phyloP scores from a whole-genome alignment of 2,329 filamentous ascomycete species.

The Ophiostoma sp. region DNA sequence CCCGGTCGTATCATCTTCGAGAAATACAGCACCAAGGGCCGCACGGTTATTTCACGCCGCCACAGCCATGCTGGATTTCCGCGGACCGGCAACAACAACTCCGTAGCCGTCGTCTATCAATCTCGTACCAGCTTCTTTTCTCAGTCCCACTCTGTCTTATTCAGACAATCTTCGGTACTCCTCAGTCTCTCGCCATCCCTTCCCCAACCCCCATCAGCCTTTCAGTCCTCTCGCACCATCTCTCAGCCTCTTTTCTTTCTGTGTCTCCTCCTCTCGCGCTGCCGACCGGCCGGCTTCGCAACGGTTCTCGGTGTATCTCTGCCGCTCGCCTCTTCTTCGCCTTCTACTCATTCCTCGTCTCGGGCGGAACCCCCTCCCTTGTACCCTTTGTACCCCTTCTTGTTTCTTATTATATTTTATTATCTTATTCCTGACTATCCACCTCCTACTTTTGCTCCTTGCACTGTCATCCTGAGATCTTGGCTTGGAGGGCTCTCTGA shows the following conservation, averaged over 20 bases:
- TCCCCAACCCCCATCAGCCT: background rate
- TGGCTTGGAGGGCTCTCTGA: background rate
- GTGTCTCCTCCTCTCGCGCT: background rate
- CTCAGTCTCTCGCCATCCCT: background rate
- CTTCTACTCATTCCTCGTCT: background rate
- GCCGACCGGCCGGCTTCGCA: slow-evolving; percentile 3
- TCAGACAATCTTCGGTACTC: background rate
- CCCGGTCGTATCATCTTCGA: background rate
- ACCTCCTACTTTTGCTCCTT: background rate
- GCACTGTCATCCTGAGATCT: background rate
- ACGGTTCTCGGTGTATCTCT: slow-evolving; percentile 3
- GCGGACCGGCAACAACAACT: slow-evolving; percentile 8
- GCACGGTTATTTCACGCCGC: background rate
- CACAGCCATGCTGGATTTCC: slow-evolving; percentile 1
- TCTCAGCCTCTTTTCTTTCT: background rate
- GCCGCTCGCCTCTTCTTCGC: background rate
- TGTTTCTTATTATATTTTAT: background rate
- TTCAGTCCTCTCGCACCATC: background rate
- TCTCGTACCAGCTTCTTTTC: background rate
- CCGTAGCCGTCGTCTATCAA: slow-evolving; percentile 9
- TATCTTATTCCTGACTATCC: background rate
- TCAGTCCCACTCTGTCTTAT: background rate
- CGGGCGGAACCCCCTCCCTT: background rate
- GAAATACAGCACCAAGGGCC: background rate
- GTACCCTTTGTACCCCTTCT: background rate